Percentiles rank a stretch among this genome's conserved stretches.
phyloP scores from a whole-genome alignment of 805 yeast genomes.

The Ogataea ramenticola region DNA sequence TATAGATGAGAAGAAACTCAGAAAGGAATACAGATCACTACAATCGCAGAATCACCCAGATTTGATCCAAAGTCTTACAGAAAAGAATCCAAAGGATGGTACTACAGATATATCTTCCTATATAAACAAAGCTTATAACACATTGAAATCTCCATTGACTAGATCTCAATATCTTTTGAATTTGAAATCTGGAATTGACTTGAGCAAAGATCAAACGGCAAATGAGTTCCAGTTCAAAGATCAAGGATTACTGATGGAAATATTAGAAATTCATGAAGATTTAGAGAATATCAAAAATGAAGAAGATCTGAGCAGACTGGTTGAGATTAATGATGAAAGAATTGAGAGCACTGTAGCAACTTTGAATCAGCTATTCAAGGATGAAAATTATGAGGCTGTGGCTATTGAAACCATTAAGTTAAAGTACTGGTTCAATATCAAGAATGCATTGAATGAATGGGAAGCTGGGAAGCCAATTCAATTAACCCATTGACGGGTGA shows the following conservation, averaged over 20 bases:
- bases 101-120: slow-evolving; percentile 36
- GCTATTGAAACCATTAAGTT: slow-evolving; percentile 62
- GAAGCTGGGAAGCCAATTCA: slow-evolving; percentile 61
- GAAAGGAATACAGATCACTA: slow-evolving; percentile 67
- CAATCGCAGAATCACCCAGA: slow-evolving; percentile 86
- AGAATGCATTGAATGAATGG: slow-evolving; percentile 70
- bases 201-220: slow-evolving; percentile 50
- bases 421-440: slow-evolving; percentile 80
- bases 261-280: slow-evolving; percentile 79
- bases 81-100: slow-evolving; percentile 19
- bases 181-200: slow-evolving; percentile 39
- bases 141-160: slow-evolving; percentile 59
- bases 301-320: slow-evolving; percentile 47
- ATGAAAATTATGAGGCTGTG: slow-evolving; percentile 48
- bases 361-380: slow-evolving; percentile 40
- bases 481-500: slow-evolving; percentile 46
- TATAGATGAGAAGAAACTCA: slow-evolving; percentile 46
- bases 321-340: slow-evolving; percentile 49
- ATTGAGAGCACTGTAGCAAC: slow-evolving; percentile 37
- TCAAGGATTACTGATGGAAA: slow-evolving; percentile 59
- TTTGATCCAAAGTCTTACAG: slow-evolving; percentile 24
- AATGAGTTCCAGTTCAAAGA: slow-evolving; percentile 29
- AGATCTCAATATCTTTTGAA: slow-evolving; percentile 59
- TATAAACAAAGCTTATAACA: slow-evolving; percentile 72
- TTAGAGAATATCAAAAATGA: slow-evolving; percentile 59